Percentiles rank a stretch among this genome's conserved stretches.
Conservation (phyloP, 1,139 yeast genomes). For the Eremothecium sinecaudum region DNA sequence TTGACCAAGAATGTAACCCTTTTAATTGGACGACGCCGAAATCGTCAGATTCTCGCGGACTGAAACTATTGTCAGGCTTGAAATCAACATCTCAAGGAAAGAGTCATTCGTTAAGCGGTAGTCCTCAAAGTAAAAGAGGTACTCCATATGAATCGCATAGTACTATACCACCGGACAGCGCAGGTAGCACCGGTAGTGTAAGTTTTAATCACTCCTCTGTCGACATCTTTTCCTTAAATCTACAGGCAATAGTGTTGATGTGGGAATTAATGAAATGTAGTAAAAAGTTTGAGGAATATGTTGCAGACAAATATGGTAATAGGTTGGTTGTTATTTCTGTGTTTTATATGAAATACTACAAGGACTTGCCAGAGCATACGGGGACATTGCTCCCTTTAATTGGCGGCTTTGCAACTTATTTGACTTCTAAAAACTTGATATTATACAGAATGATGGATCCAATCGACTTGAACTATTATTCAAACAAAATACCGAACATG, state of each 20-base stretch:
- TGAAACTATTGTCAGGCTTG: conserved; percentile 8
- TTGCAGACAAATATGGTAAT: conserved; percentile 42
- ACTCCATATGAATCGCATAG: conserved; percentile 5
- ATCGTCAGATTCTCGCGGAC: background rate
- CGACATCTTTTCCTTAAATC: conserved; percentile 42
- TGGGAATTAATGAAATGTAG: conserved; percentile 80
- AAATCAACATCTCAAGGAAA: conserved; percentile 8
- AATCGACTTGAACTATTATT: conserved; percentile 35
- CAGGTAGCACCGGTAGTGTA: background rate
- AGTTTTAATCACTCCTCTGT: conserved; percentile 13
- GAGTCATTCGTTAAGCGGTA: conserved; percentile 5
- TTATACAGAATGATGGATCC: conserved; percentile 38
- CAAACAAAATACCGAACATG: conserved; percentile 40
- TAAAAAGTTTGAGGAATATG: conserved; percentile 39
- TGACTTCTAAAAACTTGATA: conserved; percentile 44
- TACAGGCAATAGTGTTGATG: conserved; percentile 49
- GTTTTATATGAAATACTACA: conserved; percentile 48
- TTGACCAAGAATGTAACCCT: conserved; percentile 33
- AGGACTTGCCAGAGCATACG: conserved; percentile 34
- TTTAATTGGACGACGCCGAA: conserved; percentile 22
- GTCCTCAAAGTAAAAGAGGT: conserved; percentile 1
- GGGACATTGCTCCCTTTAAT: conserved; percentile 47
- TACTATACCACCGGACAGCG: conserved; percentile 12
- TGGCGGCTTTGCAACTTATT: conserved; percentile 49
- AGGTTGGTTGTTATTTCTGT: conserved; percentile 48